Conservation (phyloP, 768 basidiomycete genomes). For the Tricholoma sp. region DNA sequence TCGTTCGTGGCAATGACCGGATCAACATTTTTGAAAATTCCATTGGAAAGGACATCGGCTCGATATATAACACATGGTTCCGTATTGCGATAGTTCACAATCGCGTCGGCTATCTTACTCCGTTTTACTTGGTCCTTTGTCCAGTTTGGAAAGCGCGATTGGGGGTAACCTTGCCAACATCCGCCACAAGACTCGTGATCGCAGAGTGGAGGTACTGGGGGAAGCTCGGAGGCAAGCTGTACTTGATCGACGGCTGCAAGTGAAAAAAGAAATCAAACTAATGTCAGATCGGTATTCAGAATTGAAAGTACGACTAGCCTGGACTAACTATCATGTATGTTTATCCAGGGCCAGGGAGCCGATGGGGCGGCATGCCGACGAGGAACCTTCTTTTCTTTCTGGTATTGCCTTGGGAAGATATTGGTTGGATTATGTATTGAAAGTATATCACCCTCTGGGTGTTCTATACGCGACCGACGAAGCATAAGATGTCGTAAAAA, state of each 20-base stretch:
- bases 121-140: slow-evolving; percentile 38
- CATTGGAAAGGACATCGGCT: slow-evolving; percentile 36
- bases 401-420: not conserved
- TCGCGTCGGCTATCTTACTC: slow-evolving; percentile 35
- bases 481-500: too few relatives aligned
- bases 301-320: not conserved
- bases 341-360: slow-evolving; percentile 44
- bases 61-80: slow-evolving; percentile 28
- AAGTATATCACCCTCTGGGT: not conserved
- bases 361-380: slow-evolving; percentile 43
- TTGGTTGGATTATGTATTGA: not conserved
- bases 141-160: slow-evolving; percentile 56
- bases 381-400: slow-evolving; percentile 16
- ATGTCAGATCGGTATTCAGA: not conserved
- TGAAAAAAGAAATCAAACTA: not conserved
- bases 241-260: not conserved
- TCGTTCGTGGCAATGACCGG: slow-evolving; percentile 16
- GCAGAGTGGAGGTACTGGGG: slow-evolving; percentile 34
- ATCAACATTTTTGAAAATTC: slow-evolving; percentile 30
- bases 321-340: slow-evolving; percentile 31
- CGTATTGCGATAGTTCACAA: slow-evolving; percentile 24
- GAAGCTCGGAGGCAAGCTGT: slow-evolving; percentile 27
- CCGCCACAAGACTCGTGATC: slow-evolving; percentile 30
- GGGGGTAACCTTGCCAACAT: slow-evolving; percentile 41
- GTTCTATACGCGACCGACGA: not conserved